phyloP scores from a whole-genome alignment of 2,329 filamentous ascomycete species.

The Ilyonectria robusta region DNA sequence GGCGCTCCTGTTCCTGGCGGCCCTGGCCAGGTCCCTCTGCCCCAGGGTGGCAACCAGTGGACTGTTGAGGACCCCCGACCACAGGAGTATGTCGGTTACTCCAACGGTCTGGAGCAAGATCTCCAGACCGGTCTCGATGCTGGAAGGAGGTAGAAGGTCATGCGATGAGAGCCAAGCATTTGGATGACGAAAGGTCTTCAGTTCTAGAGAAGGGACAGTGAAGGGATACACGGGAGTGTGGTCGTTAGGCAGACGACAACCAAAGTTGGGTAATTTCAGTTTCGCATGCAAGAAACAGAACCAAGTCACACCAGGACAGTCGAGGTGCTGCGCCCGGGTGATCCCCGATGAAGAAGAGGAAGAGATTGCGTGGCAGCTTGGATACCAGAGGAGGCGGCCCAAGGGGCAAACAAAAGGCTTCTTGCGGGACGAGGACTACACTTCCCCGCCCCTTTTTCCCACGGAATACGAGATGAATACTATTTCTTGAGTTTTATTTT shows the following conservation, averaged over 20 bases:
- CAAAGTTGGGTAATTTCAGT: constrained; percentile 24
- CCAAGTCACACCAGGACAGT: constrained; percentile 10
- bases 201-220: constrained; percentile 25
- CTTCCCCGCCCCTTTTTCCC: constrained; percentile 35
- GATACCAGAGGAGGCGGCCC: constrained; percentile 25
- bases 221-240: neutral
- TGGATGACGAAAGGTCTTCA: constrained; percentile 10
- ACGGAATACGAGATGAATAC: constrained; percentile 45
- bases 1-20: constrained; percentile 54
- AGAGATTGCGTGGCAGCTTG: constrained; percentile 25
- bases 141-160: constrained; percentile 40
- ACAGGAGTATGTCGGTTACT: constrained; percentile 68
- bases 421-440: constrained; percentile 24
- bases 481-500: constrained; percentile 40
- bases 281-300: constrained; percentile 11
- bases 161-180: neutral
- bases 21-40: constrained; percentile 66
- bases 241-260: constrained; percentile 5
- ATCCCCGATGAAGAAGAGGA: constrained; percentile 4
- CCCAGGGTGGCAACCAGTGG: constrained; percentile 66
- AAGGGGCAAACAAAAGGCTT: constrained; percentile 24
- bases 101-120: constrained; percentile 70
- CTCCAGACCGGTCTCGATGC: constrained; percentile 64
- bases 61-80: constrained; percentile 72
- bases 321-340: constrained; percentile 10